Conservation (phyloP, 257 asterid species). For the Solanum bulbocastanum region DNA sequence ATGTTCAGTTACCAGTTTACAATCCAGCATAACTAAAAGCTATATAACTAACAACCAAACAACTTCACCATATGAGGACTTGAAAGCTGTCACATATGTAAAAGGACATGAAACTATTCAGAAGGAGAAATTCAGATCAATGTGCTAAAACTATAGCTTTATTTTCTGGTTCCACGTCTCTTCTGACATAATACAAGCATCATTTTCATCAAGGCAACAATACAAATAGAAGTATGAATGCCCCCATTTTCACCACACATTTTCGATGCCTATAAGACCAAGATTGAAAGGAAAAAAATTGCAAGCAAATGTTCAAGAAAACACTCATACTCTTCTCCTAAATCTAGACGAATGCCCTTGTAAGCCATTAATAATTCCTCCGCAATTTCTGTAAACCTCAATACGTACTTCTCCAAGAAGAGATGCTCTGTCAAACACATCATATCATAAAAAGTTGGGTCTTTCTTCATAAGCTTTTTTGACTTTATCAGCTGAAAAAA, state of each 20-base stretch:
- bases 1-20: too few relatives aligned
- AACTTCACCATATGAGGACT: neutral
- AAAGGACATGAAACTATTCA: neutral
- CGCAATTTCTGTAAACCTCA: neutral
- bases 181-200: neutral
- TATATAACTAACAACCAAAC: neutral
- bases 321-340: neutral
- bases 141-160: neutral
- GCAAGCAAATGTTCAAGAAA: neutral
- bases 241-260: neutral
- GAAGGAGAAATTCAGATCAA: neutral
- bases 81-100: neutral
- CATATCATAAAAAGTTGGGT: neutral
- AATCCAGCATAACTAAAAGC: too few relatives aligned
- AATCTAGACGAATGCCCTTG: neutral
- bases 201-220: neutral
- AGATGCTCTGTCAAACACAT: neutral
- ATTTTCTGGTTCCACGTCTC: neutral
- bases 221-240: neutral
- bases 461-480: conserved; percentile 5
- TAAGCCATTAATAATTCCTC: conserved; percentile 7
- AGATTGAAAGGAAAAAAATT: neutral
- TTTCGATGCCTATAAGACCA: neutral
- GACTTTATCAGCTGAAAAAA: conserved; percentile 5
- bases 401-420: conserved; percentile 8